Evolutionary conservation across 257 asterid genomes (phyloP), one percentile per base, ranked within the genome.

Genomic region (Solanum arcanum): DNA sequence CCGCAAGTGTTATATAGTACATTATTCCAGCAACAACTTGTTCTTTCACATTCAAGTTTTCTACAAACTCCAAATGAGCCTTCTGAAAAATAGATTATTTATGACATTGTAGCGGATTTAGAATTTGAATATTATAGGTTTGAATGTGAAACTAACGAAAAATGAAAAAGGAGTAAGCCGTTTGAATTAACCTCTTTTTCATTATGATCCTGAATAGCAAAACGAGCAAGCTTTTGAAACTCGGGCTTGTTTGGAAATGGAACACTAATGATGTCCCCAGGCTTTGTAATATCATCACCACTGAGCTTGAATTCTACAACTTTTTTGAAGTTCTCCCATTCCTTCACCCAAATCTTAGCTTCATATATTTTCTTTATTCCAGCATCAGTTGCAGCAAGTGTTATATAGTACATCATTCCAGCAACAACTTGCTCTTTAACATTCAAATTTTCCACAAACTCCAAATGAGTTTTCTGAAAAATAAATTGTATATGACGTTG

Each of bases 251-350:
- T 86, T 31, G 20, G 27, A 5, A 13, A 21, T 73, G 29, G 29
- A 73, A 73, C 49, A 11, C 21, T 15, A 3, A 1, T 20, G 37
- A 73, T 73, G 3, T 14, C 27, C 39, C 81, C 60, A 15, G 0
- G 0, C 9, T 15, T 52, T 52, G 23, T 4, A 18, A 0, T 7
- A 18, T 56, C 64, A 56, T 56, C 64, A 3, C 69, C 85, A 56
- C 3, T 9, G 9, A 4, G 62, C 85, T 86, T 56, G 76, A 86
- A 86, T 76, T 86, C 77, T 74, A 56, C 23, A 37, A 75, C 47
- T 49, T 86, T 75, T 47, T 86, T 86, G 76, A 86, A 35, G 42
- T 86, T 20, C 77, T 29, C n/a, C 88, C 88, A 86, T 75, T 74
- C 66, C 33, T 86, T 75, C 76, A 86, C 78, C 88, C 88, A 86